Evolutionary conservation across 1,284 basidiomycete genomes (phyloP).

Genomic region (Trichosporon ovoides): DNA sequence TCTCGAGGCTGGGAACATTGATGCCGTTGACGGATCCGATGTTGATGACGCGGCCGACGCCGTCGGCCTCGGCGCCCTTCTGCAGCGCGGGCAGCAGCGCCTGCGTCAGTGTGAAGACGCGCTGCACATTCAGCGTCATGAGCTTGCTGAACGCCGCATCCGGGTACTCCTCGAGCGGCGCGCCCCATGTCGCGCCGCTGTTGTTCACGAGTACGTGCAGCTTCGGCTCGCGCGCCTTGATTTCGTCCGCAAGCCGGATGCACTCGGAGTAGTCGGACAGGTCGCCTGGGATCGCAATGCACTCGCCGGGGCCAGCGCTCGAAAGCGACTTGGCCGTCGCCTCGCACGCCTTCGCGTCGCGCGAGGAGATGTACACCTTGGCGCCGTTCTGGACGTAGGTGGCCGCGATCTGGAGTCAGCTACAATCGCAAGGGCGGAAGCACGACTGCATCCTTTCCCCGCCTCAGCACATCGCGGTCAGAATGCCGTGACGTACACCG

Average conservation of each 20-base stretch:
- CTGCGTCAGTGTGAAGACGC: slow-evolving; percentile 66
- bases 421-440: neutral
- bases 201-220: slow-evolving; percentile 51
- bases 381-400: slow-evolving; percentile 63
- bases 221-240: slow-evolving; percentile 53
- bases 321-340: slow-evolving; percentile 58
- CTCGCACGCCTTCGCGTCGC: slow-evolving; percentile 57
- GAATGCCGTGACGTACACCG: too few relatives aligned
- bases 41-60: slow-evolving; percentile 58
- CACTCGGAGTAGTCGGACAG: slow-evolving; percentile 59
- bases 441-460: too few relatives aligned
- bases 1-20: slow-evolving; percentile 56
- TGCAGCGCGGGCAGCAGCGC: slow-evolving; percentile 60
- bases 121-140: slow-evolving; percentile 62
- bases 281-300: slow-evolving; percentile 59
- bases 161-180: slow-evolving; percentile 56
- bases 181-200: slow-evolving; percentile 63
- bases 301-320: slow-evolving; percentile 56
- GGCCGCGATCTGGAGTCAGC: slow-evolving; percentile 56
- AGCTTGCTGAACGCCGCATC: slow-evolving; percentile 50
- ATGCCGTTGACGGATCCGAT: slow-evolving; percentile 63
- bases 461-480: too few relatives aligned
- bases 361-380: slow-evolving; percentile 63
- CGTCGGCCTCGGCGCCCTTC: slow-evolving; percentile 53
- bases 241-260: slow-evolving; percentile 55